phyloP scores from a whole-genome alignment of 306 rosid species.

The Dryas alaskensis region DNA sequence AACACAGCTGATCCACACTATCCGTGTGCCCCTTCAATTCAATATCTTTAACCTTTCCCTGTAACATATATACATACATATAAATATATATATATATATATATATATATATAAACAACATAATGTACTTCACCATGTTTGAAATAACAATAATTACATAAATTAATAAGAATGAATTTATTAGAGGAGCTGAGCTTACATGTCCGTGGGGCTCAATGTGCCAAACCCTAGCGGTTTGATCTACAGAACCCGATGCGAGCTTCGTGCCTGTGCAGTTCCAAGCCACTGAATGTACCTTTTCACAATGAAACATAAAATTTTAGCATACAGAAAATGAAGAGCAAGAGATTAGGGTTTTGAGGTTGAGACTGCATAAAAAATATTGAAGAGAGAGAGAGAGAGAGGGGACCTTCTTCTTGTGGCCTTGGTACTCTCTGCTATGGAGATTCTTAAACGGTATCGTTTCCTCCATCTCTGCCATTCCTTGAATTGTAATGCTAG shows the following conservation, averaged over 20 bases:
- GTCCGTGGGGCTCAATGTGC: slow-evolving; percentile 87
- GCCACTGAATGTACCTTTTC: slow-evolving; percentile 89
- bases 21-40: slow-evolving; percentile 97
- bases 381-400: not conserved
- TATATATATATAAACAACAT: not conserved
- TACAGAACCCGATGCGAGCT: slow-evolving; percentile 96
- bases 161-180: not conserved
- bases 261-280: slow-evolving; percentile 91
- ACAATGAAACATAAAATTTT: slow-evolving; percentile 2
- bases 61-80: not conserved
- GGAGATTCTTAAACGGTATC: slow-evolving; percentile 69
- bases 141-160: not conserved
- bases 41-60: slow-evolving; percentile 84
- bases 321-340: not conserved
- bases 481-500: not conserved
- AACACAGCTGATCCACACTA: slow-evolving; percentile 98
- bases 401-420: slow-evolving; percentile 85
- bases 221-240: slow-evolving; percentile 95
- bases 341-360: not conserved
- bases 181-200: slow-evolving; percentile 43
- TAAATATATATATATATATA: too few species aligned
- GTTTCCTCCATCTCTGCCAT: slow-evolving; percentile 53
- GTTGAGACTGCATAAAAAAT: not conserved
- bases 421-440: slow-evolving; percentile 81
- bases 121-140: too few species aligned